Conservation (phyloP, 352 stramenopile genomes). For the Pythium myriotylum region DNA sequence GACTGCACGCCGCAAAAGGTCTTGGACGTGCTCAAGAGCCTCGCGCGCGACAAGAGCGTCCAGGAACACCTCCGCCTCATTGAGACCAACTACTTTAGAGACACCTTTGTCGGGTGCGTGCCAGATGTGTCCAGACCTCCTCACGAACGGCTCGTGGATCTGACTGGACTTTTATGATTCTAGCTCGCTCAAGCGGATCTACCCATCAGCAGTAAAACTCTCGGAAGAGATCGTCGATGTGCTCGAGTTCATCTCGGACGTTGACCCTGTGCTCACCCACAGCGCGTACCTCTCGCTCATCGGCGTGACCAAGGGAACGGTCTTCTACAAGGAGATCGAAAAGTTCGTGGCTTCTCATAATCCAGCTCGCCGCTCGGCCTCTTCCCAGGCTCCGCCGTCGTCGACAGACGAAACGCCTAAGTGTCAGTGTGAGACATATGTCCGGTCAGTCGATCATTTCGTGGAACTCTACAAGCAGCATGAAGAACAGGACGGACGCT, state of each 20-base stretch:
- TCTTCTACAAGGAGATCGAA: slow-evolving; percentile 59
- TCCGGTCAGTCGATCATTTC: slow-evolving; percentile 69
- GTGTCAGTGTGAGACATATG: slow-evolving; percentile 77
- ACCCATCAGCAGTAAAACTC: slow-evolving; percentile 56
- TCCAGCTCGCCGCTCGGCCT: slow-evolving; percentile 19
- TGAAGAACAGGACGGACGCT: slow-evolving; percentile 40
- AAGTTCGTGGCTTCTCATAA: slow-evolving; percentile 54
- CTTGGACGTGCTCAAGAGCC: slow-evolving; percentile 57
- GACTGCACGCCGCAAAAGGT: slow-evolving; percentile 63
- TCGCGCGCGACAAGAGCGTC: slow-evolving; percentile 51
- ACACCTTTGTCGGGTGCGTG: slow-evolving; percentile 52
- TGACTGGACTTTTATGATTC: neutral
- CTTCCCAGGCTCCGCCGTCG: neutral
- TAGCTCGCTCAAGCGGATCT: slow-evolving; percentile 63
- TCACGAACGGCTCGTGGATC: neutral
- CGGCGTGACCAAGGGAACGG: slow-evolving; percentile 49
- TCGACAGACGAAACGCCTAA: slow-evolving; percentile 25
- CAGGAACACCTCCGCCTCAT: slow-evolving; percentile 62
- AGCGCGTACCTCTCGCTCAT: slow-evolving; percentile 62
- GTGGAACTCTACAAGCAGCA: slow-evolving; percentile 67
- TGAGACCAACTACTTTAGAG: slow-evolving; percentile 69
- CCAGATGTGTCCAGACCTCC: neutral
- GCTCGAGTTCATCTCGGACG: slow-evolving; percentile 73
- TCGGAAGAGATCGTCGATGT: slow-evolving; percentile 71
- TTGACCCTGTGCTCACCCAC: slow-evolving; percentile 68